Percentiles rank a stretch among this genome's conserved stretches.
Evolutionary conservation across 495 filamentous ascomycete species (phyloP).

Genomic region (Xylaria venustula): DNA sequence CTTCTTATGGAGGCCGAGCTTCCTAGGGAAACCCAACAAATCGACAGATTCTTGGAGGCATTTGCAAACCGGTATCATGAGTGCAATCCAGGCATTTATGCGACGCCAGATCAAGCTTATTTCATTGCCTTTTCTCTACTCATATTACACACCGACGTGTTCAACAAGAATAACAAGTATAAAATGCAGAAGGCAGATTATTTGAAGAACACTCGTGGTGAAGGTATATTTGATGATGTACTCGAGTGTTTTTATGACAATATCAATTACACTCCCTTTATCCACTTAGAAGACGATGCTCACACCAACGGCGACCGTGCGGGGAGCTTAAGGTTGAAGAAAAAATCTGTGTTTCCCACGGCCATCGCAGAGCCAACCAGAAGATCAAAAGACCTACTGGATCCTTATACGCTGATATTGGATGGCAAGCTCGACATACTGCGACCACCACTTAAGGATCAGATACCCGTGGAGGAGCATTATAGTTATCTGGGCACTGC

Average conservation of each 20-base stretch:
- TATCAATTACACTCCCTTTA: slow-evolving; percentile 95
- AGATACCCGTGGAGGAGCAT: slow-evolving; percentile 88
- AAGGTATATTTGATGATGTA: slow-evolving; percentile 88
- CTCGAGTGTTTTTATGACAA: slow-evolving; percentile 98
- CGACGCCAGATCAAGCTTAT: slow-evolving; percentile 89
- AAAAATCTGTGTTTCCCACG: slow-evolving; percentile 70
- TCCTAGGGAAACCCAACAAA: slow-evolving; percentile 96
- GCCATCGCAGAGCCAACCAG: slow-evolving; percentile 63
- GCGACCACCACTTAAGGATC: slow-evolving; percentile 81
- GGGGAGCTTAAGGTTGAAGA: slow-evolving; percentile 63
- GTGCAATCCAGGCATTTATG: slow-evolving; percentile 96
- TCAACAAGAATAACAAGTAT: slow-evolving; percentile 99
- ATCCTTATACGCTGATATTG: slow-evolving; percentile 91
- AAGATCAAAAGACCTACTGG: slow-evolving; percentile 76
- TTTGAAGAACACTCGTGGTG: slow-evolving; percentile 86
- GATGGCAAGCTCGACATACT: slow-evolving; percentile 81
- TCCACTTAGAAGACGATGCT: slow-evolving; percentile 89
- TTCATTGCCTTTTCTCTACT: slow-evolving; percentile 96
- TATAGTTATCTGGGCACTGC: slow-evolving; percentile 83
- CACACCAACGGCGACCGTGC: slow-evolving; percentile 77
- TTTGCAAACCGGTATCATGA: slow-evolving; percentile 98
- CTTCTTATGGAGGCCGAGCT: slow-evolving; percentile 95
- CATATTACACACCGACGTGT: slow-evolving; percentile 95
- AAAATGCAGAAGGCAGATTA: slow-evolving; percentile 99
- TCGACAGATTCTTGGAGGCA: slow-evolving; percentile 87